Percentiles rank a stretch among this genome's conserved stretches.
These are phyloP conservation scores for maize (Zea mays) DNA, from an alignment of 176 grass and related monocot species.

Conservation along the genomic window Zm-B73-REFERENCE-NAM-5.0 NC_050096.1:252137001-252137500, in stretches of 20 bases:
- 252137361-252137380: neutral
- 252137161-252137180: neutral
- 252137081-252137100: neutral
- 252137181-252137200: neutral
- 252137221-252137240: neutral
- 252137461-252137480: slow-evolving; percentile 1
- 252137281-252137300: neutral
- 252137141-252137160: neutral
- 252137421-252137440: slow-evolving; percentile 1
- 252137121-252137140: neutral
- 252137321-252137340: neutral
- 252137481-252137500: slow-evolving; percentile 1
- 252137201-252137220: neutral
- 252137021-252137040: neutral
- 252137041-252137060: neutral
- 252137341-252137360: slow-evolving; percentile 17
- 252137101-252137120: neutral
- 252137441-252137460: neutral
- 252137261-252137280: neutral
- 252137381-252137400: slow-evolving; percentile 9
- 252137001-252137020: neutral
- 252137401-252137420: neutral
- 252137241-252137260: neutral
- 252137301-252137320: neutral
- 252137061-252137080: neutral